A percentile compares a stretch with the other conserved stretches of the same genome.
phyloP scores from a whole-genome alignment of 2,329 filamentous ascomycete species.

The Sporothrix inflata region DNA sequence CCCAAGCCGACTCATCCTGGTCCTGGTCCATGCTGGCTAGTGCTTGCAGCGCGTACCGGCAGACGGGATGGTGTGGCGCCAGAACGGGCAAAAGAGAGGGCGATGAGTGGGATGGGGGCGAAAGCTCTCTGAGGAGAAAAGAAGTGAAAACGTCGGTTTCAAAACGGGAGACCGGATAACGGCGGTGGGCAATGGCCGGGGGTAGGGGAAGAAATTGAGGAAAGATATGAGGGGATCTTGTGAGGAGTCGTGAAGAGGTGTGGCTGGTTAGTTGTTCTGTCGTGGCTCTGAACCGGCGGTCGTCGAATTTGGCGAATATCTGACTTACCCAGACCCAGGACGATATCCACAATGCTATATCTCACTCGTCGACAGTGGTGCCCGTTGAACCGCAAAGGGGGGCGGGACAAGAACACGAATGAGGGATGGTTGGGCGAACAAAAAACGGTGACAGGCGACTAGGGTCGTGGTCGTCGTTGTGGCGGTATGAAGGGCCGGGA shows the following conservation, averaged over 20 bases:
- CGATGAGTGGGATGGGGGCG: not conserved
- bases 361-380: not conserved
- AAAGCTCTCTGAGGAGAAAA: too few relatives aligned
- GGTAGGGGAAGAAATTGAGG: not conserved
- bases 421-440: not conserved
- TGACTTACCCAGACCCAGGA: not conserved
- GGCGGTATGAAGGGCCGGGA: constrained; percentile 1
- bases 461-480: not conserved
- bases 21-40: not conserved
- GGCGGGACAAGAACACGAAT: not conserved
- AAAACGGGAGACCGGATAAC: not conserved
- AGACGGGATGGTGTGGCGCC: not conserved
- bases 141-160: not conserved
- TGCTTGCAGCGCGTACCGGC: constrained; percentile 3
- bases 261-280: not conserved
- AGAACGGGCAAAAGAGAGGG: not conserved
- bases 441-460: not conserved
- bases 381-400: not conserved
- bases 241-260: not conserved
- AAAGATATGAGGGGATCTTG: not conserved
- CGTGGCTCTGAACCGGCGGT: not conserved
- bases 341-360: constrained; percentile 18
- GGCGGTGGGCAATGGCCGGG: not conserved
- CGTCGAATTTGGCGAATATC: not conserved
- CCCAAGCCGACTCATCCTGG: not conserved